phyloP scores from a whole-genome alignment of 2,329 filamentous ascomycete genomes.

The Phyllosticta citrichinensis region DNA sequence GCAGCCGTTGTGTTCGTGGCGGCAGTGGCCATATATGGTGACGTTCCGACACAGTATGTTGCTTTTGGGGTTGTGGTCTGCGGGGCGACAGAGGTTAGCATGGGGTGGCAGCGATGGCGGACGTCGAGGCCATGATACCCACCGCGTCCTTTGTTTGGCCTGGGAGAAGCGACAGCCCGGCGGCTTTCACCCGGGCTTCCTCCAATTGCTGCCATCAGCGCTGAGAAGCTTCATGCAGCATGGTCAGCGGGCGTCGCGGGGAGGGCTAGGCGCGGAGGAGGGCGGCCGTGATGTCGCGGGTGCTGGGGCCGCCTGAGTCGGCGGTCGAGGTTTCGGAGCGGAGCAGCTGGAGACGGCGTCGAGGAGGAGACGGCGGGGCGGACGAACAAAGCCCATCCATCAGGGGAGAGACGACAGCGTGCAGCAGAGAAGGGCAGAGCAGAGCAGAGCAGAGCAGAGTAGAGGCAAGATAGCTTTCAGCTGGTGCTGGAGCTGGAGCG shows the following conservation, averaged over 20 bases:
- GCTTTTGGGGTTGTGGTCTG: slow-evolving; percentile 36
- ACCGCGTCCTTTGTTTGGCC: slow-evolving; percentile 10
- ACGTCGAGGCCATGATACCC: background rate
- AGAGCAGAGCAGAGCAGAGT: no score
- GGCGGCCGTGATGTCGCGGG: slow-evolving; percentile 3
- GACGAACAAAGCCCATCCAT: slow-evolving; percentile 11
- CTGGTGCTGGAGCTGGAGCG: slow-evolving; percentile 4
- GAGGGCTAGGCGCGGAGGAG: background rate
- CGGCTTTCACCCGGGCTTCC: slow-evolving; percentile 11
- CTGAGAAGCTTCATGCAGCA: slow-evolving; percentile 9
- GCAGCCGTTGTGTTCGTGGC: slow-evolving; percentile 75
- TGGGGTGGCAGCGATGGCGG: background rate
- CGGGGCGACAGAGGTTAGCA: background rate
- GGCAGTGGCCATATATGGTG: slow-evolving; percentile 84
- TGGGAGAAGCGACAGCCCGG: slow-evolving; percentile 10
- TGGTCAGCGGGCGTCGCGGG: slow-evolving; percentile 7
- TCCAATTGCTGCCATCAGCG: slow-evolving; percentile 12
- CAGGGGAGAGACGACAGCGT: background rate
- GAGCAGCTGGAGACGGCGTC: slow-evolving; percentile 1
- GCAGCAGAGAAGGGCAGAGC: background rate
- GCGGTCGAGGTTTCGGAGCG: background rate
- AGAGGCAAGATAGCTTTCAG: background rate
- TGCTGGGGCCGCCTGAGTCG: slow-evolving; percentile 6
- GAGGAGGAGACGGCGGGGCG: slow-evolving; percentile 3
- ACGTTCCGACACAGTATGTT: slow-evolving; percentile 89